Percentiles rank a stretch among this genome's conserved stretches.
Conservation (phyloP, 768 basidiomycete species). For the Amyloporia xantha region DNA sequence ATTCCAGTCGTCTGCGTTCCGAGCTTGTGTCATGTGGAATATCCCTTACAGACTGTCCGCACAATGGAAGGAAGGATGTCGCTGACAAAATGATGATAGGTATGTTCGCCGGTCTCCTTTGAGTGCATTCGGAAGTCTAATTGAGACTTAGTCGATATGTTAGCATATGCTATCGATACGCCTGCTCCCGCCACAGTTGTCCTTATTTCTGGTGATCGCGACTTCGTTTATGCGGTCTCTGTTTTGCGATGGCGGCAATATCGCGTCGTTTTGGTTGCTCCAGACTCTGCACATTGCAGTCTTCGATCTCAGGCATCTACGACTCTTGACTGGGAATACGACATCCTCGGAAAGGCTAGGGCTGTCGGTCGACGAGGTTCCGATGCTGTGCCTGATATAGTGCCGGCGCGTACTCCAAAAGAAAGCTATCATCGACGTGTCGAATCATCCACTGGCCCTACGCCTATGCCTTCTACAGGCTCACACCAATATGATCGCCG, state of each 20-base stretch:
- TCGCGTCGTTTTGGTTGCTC: constrained; percentile 27
- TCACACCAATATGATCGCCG: background rate
- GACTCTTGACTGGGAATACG: constrained; percentile 46
- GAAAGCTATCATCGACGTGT: background rate
- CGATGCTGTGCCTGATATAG: no score
- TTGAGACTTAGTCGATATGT: constrained; percentile 51
- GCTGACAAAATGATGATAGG: constrained; percentile 51
- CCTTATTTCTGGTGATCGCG: constrained; percentile 62
- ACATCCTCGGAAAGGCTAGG: constrained; percentile 25
- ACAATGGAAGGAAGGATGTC: constrained; percentile 27
- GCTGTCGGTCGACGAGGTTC: no score
- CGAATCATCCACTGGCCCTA: background rate
- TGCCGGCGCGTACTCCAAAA: background rate
- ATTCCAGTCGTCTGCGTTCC: constrained; percentile 31
- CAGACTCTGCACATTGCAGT: constrained; percentile 31
- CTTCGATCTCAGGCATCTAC: constrained; percentile 50
- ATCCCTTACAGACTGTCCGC: constrained; percentile 29
- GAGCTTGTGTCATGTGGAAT: constrained; percentile 47
- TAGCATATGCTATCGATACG: constrained; percentile 59
- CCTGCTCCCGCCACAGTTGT: constrained; percentile 46
- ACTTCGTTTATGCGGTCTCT: constrained; percentile 56
- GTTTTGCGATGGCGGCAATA: constrained; percentile 17
- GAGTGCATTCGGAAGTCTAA: constrained; percentile 14
- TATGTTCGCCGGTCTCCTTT: constrained; percentile 13
- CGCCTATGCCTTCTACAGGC: background rate